These are phyloP conservation scores for Trichoderma sp. DNA, from an alignment of 2,329 filamentous ascomycete genomes.

Conservation along the genomic window DNA sequence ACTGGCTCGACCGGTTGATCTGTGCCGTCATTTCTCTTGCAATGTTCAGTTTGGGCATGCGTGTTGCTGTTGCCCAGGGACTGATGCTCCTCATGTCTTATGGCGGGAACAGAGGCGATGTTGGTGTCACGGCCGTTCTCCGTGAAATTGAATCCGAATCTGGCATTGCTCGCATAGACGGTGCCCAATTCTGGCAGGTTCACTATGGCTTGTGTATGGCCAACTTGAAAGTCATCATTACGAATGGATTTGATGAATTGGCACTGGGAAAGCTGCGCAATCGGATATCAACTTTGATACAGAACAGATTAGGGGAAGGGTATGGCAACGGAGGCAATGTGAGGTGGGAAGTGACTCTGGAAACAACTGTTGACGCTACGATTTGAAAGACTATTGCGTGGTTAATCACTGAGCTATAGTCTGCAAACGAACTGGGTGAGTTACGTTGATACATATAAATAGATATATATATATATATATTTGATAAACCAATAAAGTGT, in stretches of 20 bases:
- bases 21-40: constrained; percentile 79
- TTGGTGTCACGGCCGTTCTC: constrained; percentile 72
- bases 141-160: constrained; percentile 83
- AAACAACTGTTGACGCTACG: constrained; percentile 59
- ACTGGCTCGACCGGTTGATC: constrained; percentile 80
- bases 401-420: neutral
- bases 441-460: neutral
- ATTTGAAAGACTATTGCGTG: constrained; percentile 28
- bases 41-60: constrained; percentile 86
- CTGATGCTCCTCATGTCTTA: constrained; percentile 97
- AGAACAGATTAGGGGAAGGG: constrained; percentile 83
- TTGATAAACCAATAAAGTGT: neutral
- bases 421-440: neutral
- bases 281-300: constrained; percentile 76
- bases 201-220: constrained; percentile 97
- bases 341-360: constrained; percentile 91
- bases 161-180: constrained; percentile 75
- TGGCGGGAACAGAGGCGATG: constrained; percentile 43
- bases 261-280: constrained; percentile 73
- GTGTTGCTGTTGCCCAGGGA: constrained; percentile 82
- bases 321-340: constrained; percentile 79
- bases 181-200: constrained; percentile 97
- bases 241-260: constrained; percentile 67
- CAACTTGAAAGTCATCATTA: constrained; percentile 79
- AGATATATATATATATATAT: neutral